phyloP scores from a whole-genome alignment of 768 basidiomycete genomes.

The Boletus rubescentipes region DNA sequence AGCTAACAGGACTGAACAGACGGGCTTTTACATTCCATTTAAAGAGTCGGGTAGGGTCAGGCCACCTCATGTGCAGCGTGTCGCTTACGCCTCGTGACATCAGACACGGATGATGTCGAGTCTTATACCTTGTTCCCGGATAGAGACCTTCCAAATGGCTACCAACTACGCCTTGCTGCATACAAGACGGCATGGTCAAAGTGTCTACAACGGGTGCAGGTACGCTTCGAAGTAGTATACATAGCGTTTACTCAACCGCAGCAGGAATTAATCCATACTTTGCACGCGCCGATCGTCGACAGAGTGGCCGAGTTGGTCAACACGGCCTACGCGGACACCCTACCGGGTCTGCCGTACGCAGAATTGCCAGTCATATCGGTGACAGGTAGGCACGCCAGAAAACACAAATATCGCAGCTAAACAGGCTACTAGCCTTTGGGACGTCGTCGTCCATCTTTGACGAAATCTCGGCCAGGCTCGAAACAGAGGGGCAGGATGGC shows the following conservation, averaged over 20 bases:
- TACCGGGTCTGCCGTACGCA: conserved; percentile 56
- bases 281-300: conserved; percentile 50
- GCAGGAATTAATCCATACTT: conserved; percentile 45
- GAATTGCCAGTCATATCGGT: conserved; percentile 63
- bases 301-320: conserved; percentile 44
- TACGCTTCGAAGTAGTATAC: conserved; percentile 27
- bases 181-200: conserved; percentile 60
- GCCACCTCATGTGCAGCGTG: neutral
- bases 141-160: conserved; percentile 32
- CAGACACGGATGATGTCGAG: conserved; percentile 18
- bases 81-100: neutral
- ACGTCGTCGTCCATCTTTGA: conserved; percentile 48
- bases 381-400: conserved; percentile 40
- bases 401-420: conserved; percentile 2
- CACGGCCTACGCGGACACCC: conserved; percentile 41
- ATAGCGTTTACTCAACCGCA: neutral
- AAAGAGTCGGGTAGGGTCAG: conserved; percentile 21
- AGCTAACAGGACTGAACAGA: conserved; percentile 22
- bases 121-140: conserved; percentile 30
- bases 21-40: conserved; percentile 30
- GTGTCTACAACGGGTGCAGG: conserved; percentile 57
- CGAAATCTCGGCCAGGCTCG: conserved; percentile 40
- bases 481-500: conserved; percentile 25
- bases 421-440: conserved; percentile 38
- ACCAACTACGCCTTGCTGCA: conserved; percentile 45